Conservation (phyloP, 192 early-diverging fungal genomes). For the Coemansia sp. region DNA sequence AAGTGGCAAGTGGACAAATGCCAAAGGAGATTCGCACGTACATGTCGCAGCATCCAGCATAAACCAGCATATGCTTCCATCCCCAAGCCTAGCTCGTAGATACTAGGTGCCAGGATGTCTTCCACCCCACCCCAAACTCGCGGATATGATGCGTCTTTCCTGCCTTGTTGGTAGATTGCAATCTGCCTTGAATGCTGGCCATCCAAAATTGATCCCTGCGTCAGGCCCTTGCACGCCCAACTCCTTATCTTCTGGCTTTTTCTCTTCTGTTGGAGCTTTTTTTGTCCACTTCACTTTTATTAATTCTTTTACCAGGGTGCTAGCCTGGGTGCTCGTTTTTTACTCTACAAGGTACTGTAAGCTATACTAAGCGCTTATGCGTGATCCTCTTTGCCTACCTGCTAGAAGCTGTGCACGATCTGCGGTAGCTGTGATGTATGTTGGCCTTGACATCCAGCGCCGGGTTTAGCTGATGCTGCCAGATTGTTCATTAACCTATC, state of each 20-base stretch:
- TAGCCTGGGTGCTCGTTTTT: background rate
- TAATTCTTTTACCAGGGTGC: background rate
- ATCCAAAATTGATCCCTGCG: conserved; percentile 2
- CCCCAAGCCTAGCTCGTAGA: background rate
- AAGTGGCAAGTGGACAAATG: background rate
- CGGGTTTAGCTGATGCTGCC: background rate
- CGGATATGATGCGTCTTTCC: background rate
- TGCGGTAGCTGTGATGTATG: background rate
- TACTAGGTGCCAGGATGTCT: background rate
- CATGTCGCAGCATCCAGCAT: conserved; percentile 7
- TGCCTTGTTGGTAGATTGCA: background rate
- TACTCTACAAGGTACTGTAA: conserved; percentile 1
- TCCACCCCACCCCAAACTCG: conserved; percentile 3
- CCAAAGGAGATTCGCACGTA: conserved; percentile 8
- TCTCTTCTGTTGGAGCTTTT: background rate
- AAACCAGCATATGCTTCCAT: conserved; percentile 2
- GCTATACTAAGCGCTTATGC: background rate
- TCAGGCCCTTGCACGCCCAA: background rate
- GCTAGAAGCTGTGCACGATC: background rate
- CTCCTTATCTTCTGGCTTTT: conserved; percentile 5
- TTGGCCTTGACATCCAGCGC: background rate
- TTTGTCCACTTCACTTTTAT: background rate
- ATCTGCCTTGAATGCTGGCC: background rate
- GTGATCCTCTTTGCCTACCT: background rate
- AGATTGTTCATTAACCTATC: background rate